Percentiles rank a stretch among this genome's conserved stretches.
Conservation (phyloP, 2,329 filamentous ascomycete genomes). For the Cladosporium sp. region DNA sequence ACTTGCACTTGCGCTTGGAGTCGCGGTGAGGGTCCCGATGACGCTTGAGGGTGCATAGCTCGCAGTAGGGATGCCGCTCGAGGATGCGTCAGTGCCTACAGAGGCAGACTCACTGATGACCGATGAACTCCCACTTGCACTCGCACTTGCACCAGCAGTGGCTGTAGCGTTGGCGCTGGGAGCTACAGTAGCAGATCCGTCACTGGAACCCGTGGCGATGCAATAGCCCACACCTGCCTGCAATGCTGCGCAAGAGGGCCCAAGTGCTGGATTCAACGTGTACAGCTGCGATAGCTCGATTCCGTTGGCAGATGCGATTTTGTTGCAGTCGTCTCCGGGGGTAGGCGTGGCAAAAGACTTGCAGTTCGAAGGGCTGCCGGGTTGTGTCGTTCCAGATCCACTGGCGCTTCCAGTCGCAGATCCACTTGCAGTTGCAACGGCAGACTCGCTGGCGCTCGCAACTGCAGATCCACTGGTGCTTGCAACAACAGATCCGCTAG, state of each 20-base stretch:
- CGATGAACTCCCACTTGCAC: background rate
- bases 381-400: conserved; percentile 16
- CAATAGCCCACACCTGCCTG: no score
- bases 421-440: no score
- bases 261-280: conserved; percentile 15
- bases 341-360: conserved; percentile 14
- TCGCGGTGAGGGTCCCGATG: no score
- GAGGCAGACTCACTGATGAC: background rate
- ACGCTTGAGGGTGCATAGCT: no score
- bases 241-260: background rate
- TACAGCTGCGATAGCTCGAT: conserved; percentile 9
- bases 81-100: background rate
- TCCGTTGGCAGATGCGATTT: background rate
- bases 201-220: no score
- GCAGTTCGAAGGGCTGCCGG: conserved; percentile 23
- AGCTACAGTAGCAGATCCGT: no score
- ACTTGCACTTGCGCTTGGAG: background rate
- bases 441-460: no score
- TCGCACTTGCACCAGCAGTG: background rate
- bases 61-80: background rate
- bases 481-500: no score
- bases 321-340: background rate
- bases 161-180: no score
- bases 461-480: no score
- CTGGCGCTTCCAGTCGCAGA: background rate